These are phyloP conservation scores for Sanghuangporus weigelae DNA, from an alignment of 1,284 basidiomycete genomes.

Conservation along the genomic window DNA sequence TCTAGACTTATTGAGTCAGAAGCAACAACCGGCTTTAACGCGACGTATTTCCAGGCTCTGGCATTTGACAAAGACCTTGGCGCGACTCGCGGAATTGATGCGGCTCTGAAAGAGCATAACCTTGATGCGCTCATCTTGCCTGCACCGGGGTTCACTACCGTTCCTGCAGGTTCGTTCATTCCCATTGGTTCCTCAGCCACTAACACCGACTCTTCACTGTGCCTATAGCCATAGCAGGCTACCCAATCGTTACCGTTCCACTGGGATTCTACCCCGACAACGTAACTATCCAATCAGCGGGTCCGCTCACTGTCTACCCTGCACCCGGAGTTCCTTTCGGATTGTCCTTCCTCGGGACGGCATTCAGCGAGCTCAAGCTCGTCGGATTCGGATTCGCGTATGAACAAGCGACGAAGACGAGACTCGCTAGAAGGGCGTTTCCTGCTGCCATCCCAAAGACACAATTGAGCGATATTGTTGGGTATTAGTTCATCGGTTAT, in stretches of 20 bases:
- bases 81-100: constrained; percentile 52
- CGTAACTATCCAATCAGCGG: constrained; percentile 34
- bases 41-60: constrained; percentile 44
- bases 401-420: constrained; percentile 56
- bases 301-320: constrained; percentile 43
- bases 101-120: constrained; percentile 41
- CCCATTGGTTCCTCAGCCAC: neutral
- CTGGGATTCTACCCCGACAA: constrained; percentile 25
- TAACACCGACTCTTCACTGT: constrained; percentile 11
- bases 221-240: constrained; percentile 48
- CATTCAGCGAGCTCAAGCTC: constrained; percentile 56
- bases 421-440: constrained; percentile 47
- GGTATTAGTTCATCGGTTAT: neutral
- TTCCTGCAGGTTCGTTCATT: constrained; percentile 31
- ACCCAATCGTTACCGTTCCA: constrained; percentile 48
- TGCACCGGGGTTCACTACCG: constrained; percentile 41
- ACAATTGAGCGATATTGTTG: constrained; percentile 49
- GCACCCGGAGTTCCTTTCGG: constrained; percentile 61
- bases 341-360: constrained; percentile 57
- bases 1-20: constrained; percentile 45
- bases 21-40: constrained; percentile 42
- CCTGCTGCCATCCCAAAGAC: constrained; percentile 54
- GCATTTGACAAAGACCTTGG: constrained; percentile 49
- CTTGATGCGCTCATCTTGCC: constrained; percentile 58
- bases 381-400: constrained; percentile 59